Evolutionary conservation across 257 asterid genomes (phyloP), one percentile per base, ranked within the genome.

Genomic region (Salvia hispanica): DNA sequence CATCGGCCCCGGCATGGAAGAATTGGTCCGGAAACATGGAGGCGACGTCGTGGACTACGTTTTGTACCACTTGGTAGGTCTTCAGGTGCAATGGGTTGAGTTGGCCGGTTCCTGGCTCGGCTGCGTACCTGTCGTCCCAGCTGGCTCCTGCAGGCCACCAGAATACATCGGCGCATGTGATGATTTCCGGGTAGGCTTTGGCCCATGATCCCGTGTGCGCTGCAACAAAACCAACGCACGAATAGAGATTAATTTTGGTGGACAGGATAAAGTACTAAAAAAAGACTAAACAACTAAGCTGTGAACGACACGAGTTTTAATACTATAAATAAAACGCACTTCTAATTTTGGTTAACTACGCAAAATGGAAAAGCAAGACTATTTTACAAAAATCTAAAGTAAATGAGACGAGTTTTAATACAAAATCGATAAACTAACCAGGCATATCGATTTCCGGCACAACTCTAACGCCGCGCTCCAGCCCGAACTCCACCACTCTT

Each of bases 371-470:
- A 25, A 25, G 31, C 31, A 25, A 25, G 31, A 25, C 31, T 25
- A 25, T 0, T 25, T 25, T 25, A 25, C 31, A 25, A 18, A 18
- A 18, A 18, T 18, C 21, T 18, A 18, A 18, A 25, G 31, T 25
- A 25, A 25, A 25, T 2, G 31, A 25, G 31, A 25, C 31, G 2
- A 25, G 31, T 25, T 25, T 25, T 25, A 25, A 25, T 25, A 25
- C 31, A 25, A 25, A 25, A 0, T 1, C 6, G 21, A 48, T 3
- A 2, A 16, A 67, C 88, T 72, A 12, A 94, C 99, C 97, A 6
- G 99, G 97, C 99, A 91, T 94, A 64, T 94, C 99, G 45, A 91
- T 87, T 81, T 94, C 99, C 7, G 99, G 97, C 65, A 94, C 28
- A 25, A 94, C 92, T 50, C 99, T 77, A 37, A 94, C 96, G 2